Percentiles rank a stretch among this genome's conserved stretches.
Evolutionary conservation across 768 basidiomycete genomes (phyloP).

Genomic region (Tephrocybe sp.): DNA sequence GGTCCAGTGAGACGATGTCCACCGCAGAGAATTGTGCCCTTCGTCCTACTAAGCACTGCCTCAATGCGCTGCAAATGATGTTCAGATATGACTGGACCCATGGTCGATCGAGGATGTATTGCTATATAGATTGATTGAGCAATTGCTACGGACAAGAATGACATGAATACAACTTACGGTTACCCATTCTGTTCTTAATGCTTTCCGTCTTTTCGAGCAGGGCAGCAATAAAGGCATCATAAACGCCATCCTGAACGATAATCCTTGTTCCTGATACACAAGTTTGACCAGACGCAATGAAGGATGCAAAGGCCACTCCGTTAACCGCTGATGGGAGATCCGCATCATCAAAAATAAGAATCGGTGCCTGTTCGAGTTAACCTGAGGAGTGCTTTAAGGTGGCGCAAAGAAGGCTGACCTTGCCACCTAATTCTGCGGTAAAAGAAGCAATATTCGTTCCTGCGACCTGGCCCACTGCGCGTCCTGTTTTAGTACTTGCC

Average conservation of each 20-base stretch:
- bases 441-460: conserved; percentile 71
- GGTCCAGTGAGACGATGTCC: conserved; percentile 61
- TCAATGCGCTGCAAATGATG: conserved; percentile 66
- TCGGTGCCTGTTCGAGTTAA: conserved; percentile 56
- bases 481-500: conserved; percentile 80
- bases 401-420: conserved; percentile 40
- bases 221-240: conserved; percentile 59
- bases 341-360: conserved; percentile 77
- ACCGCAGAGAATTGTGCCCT: conserved; percentile 54
- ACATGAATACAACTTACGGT: conserved; percentile 49
- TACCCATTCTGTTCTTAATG: conserved; percentile 70
- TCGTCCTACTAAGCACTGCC: conserved; percentile 43
- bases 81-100: conserved; percentile 78
- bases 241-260: conserved; percentile 66
- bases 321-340: conserved; percentile 75
- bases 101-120: conserved; percentile 62
- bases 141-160: not conserved
- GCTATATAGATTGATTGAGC: conserved; percentile 37
- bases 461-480: conserved; percentile 68
- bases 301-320: conserved; percentile 79
- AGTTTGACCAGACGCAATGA: conserved; percentile 86
- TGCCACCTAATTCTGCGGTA: conserved; percentile 86
- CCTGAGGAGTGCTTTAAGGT: not conserved
- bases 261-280: conserved; percentile 91
- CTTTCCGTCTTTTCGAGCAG: conserved; percentile 62